phyloP scores from a whole-genome alignment of 495 filamentous ascomycete species.

The Arthonia radiata region DNA sequence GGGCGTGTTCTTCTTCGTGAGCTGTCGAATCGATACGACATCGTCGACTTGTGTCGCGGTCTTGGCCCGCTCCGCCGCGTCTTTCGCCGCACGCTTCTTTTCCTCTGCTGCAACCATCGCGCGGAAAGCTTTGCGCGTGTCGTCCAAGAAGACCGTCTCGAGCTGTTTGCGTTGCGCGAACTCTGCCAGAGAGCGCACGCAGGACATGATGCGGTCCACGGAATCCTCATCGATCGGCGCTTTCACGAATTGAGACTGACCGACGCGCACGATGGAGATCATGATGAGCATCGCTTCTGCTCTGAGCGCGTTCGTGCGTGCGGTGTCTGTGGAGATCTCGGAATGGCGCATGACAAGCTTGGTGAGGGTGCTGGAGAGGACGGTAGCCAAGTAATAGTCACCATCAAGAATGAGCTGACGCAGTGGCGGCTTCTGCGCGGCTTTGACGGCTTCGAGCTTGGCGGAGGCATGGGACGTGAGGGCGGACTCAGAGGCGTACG shows the following conservation, averaged over 20 bases:
- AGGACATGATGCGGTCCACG: slow-evolving; percentile 90
- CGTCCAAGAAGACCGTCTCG: slow-evolving; percentile 80
- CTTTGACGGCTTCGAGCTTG: slow-evolving; percentile 86
- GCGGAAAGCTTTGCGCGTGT: slow-evolving; percentile 86
- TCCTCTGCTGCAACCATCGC: slow-evolving; percentile 98
- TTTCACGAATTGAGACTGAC: slow-evolving; percentile 94
- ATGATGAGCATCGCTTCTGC: slow-evolving; percentile 99
- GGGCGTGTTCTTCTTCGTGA: slow-evolving; percentile 71
- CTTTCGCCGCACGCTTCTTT: slow-evolving; percentile 83
- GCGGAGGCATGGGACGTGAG: slow-evolving; percentile 80
- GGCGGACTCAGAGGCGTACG: slow-evolving; percentile 90
- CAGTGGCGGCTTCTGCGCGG: slow-evolving; percentile 86
- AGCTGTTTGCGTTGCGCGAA: slow-evolving; percentile 73
- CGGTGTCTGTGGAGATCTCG: slow-evolving; percentile 67
- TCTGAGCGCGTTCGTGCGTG: slow-evolving; percentile 77
- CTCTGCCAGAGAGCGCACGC: slow-evolving; percentile 77
- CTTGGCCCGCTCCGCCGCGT: slow-evolving; percentile 77
- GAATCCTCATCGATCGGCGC: slow-evolving; percentile 95
- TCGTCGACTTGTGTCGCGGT: slow-evolving; percentile 89
- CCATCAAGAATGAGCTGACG: slow-evolving; percentile 90
- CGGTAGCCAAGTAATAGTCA: slow-evolving; percentile 89
- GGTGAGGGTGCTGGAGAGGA: slow-evolving; percentile 80
- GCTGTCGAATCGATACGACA: slow-evolving; percentile 70
- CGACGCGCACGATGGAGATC: slow-evolving; percentile 94
- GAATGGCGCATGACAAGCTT: slow-evolving; percentile 97